Evolutionary conservation across 805 yeast genomes (phyloP), one percentile per base, ranked within the genome.

Genomic region (Ogataea trehalophila): DNA sequence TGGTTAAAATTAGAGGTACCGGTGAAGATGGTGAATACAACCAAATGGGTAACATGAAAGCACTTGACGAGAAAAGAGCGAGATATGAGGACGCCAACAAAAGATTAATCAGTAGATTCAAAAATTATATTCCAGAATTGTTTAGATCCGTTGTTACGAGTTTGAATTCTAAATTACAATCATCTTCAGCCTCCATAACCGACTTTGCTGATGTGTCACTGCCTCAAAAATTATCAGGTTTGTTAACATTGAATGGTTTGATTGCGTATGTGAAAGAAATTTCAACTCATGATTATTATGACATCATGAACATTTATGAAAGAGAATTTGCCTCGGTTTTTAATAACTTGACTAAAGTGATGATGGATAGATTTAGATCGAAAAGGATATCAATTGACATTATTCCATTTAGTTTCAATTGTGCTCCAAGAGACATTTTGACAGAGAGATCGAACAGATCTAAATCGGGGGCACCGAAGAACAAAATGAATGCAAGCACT

Each of bases 51-150:
- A 74, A 77, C 17, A 85, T 89, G 88, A 72, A 74, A 48, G 95
- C 95, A 0, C 70, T 88, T 49, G 74, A 73, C 50, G 89, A 87
- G 56, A 82, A 85, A 57, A 75, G 80, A 48, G 68, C 71, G 15
- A 74, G 71, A 5, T 87, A 85, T 59, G 87, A 83, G 55, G 61
- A 67, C 18, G 81, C 81, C 0, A 72, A 85, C 1, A 56, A 60
- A 2, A 65, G 69, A 5, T 86, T 89, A 57, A 62, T 79, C 14
- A 48, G 57, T 3, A 69, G 74, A 33, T 72, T 85, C 45, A 68
- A 65, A 29, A 63, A 60, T 20, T 68, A 37, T 45, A 55, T 45
- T 37, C 50, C 8, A 31, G 69, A 39, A 23, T 41, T 62, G 4
- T 57, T 64, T 45, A 53, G 48, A 35, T 55, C 65, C 47, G 16